These are phyloP conservation scores for Grammothele lineata DNA, from an alignment of 768 basidiomycete species.

Conservation along the genomic window DNA sequence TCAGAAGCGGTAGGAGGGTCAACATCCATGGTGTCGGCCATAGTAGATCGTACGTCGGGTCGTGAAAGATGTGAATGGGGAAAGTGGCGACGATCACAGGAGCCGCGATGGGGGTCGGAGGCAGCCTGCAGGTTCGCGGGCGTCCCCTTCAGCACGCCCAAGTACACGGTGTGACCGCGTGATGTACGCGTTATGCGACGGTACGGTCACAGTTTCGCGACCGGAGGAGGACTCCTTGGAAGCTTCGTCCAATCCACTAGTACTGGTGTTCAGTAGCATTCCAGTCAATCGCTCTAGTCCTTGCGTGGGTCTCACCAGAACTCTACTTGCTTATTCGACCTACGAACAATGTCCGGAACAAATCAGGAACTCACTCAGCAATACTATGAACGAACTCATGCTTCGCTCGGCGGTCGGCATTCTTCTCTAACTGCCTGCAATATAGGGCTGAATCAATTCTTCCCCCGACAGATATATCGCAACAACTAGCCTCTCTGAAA, in stretches of 20 bases:
- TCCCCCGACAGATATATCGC: constrained; percentile 40
- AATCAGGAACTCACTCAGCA: constrained; percentile 43
- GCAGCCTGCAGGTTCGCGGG: constrained; percentile 8
- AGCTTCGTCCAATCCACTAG: too few relatives aligned
- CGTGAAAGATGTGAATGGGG: too few relatives aligned
- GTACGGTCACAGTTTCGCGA: too few relatives aligned
- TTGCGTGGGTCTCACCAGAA: too few relatives aligned
- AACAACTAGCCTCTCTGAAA: constrained; percentile 41
- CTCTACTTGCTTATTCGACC: too few relatives aligned
- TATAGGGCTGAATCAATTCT: constrained; percentile 5
- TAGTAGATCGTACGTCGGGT: constrained; percentile 21
- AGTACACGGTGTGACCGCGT: constrained; percentile 6
- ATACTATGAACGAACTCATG: constrained; percentile 49
- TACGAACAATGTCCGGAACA: constrained; percentile 24
- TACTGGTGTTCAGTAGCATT: too few relatives aligned
- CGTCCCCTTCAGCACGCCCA: background rate
- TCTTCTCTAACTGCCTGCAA: constrained; percentile 8
- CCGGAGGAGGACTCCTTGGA: too few relatives aligned
- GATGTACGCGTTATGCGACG: too few relatives aligned
- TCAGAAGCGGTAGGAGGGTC: constrained; percentile 44
- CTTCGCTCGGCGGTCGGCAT: constrained; percentile 46
- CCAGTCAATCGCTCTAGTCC: too few relatives aligned
- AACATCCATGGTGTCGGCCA: constrained; percentile 67
- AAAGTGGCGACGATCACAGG: background rate
- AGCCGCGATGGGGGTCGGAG: constrained; percentile 13